These are phyloP conservation scores for Catharanthus roseus DNA, from an alignment of 257 asterid species.

Conservation along the genomic window DNA sequence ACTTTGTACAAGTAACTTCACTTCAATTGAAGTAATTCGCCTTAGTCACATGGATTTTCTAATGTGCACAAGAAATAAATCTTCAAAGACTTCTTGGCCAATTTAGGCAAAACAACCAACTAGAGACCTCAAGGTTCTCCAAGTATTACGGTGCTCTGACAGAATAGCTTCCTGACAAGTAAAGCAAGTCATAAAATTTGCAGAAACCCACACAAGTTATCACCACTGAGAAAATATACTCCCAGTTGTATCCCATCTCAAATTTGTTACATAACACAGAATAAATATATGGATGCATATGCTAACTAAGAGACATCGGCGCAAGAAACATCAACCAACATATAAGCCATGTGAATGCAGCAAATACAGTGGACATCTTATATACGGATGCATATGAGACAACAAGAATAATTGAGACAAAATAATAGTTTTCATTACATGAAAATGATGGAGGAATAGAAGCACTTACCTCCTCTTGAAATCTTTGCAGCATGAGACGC, in stretches of 20 bases:
- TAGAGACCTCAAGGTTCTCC: background rate
- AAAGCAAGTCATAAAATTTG: background rate
- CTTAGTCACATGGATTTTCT: background rate
- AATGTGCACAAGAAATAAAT: background rate
- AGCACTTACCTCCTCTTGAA: constrained; percentile 82
- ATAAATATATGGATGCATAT: background rate
- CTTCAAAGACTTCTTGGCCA: background rate
- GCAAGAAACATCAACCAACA: background rate
- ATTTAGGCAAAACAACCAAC: background rate
- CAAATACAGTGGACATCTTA: background rate
- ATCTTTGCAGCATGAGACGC: constrained; percentile 94
- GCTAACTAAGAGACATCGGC: background rate
- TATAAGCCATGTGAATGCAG: background rate
- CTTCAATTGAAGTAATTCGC: background rate
- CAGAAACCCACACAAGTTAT: background rate
- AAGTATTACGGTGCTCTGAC: background rate
- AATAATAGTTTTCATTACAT: background rate
- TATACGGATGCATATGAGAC: background rate
- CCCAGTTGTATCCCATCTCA: background rate
- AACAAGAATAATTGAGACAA: background rate
- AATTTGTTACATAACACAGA: no score
- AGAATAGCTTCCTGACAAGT: background rate
- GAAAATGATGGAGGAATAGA: background rate
- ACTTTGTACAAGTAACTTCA: no score
- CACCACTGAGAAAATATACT: background rate